Base-by-base conservation (phyloP, 768 basidiomycete species). In the Epithele typhae region DNA sequence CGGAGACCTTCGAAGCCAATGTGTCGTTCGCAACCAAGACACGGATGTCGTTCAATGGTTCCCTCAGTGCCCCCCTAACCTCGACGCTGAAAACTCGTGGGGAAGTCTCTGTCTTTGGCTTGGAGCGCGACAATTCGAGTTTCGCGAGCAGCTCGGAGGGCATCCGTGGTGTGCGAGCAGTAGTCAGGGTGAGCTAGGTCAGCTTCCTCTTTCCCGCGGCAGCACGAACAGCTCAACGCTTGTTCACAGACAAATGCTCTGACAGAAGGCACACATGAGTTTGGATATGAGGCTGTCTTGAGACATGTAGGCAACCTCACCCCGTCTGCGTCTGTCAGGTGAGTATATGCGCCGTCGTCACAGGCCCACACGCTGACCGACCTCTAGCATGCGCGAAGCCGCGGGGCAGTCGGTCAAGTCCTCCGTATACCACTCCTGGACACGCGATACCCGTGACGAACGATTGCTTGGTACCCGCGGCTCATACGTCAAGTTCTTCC, bases 1-100 rank as follows among this genome's bases (percentile, higher is more conserved):
- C 87, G 14, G 95, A 99, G 65, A 79, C 80, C 0, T 71, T 98
- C 40, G 86, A 91, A 58, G 90, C 85, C 12, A 87, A 87, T 43
- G 64, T 89, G 10, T 80, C 93, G 1, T 71, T 86, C 15, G 95
- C 94, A 0, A 95, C 94, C 2, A 86, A 87, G 59, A 98, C 93
- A 0, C 79, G 82, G 46, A 81, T 82, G 44, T 81, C 93, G 0
- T 94, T 89, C 66, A 77, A 90, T 49, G 86, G 82, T 35, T 68
- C 83, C 10, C 64, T 86, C 1, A 72, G 76, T 0, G 68, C 80
- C 0, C 90, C 90, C 1, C 62, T 91, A 33, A 40, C 49, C 2
- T 37, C 52, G 14, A 64, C 74, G 46, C 78, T 97, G 46, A 65
- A 74, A 21, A 85, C 88, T 0, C 72, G 76, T 5, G 89, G 84